A percentile compares a stretch with the other conserved stretches of the same genome.
Evolutionary conservation across 305 asterid genomes (phyloP).

Genomic region (Solanum hybrid): DNA sequence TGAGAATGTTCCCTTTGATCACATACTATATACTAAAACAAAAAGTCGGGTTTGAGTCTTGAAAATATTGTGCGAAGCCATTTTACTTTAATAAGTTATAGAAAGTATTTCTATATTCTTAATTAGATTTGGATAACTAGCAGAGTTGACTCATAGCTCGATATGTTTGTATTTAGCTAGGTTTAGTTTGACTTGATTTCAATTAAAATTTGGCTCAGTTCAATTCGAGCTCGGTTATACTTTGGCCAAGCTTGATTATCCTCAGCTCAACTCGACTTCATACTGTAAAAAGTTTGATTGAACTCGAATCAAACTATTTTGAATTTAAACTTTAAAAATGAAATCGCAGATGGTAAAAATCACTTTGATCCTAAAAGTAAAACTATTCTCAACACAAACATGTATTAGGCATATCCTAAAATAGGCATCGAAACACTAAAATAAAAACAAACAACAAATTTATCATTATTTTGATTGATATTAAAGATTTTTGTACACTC

Average conservation of each 20-base stretch:
- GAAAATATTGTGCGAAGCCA: neutral
- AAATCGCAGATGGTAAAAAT: rapidly evolving
- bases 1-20: conserved; percentile 21
- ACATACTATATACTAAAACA: neutral
- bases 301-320: neutral
- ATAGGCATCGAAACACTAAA: no score
- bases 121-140: neutral
- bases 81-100: neutral
- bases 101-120: rapidly evolving
- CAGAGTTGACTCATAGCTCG: rapidly evolving
- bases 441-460: no score
- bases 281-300: neutral
- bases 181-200: neutral
- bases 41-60: neutral
- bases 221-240: neutral
- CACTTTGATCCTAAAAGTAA: neutral
- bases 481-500: no score
- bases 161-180: neutral
- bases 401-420: no score
- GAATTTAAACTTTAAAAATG: neutral
- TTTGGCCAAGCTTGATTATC: rapidly evolving
- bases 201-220: rapidly evolving
- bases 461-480: no score
- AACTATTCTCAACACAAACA: neutral
- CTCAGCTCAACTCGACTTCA: rapidly evolving